Evolutionary conservation across 2,329 filamentous ascomycete species (phyloP).

Genomic region (Coniella vitis): DNA sequence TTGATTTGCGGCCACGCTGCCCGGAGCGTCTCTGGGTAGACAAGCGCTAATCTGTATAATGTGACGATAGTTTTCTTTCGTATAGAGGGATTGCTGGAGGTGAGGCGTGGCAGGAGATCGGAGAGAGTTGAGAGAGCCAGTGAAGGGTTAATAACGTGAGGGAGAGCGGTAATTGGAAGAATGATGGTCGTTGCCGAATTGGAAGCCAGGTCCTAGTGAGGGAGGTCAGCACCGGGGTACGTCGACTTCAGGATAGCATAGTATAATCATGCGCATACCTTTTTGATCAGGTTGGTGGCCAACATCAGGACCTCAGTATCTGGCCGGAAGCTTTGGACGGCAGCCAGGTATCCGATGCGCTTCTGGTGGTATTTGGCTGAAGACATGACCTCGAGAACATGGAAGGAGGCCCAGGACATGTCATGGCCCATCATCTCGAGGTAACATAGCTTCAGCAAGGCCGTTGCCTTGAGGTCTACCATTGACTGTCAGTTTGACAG

Average conservation of each 20-base stretch:
- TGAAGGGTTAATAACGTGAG: conserved; percentile 88
- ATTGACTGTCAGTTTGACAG: not conserved
- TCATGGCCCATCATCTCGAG: conserved; percentile 99
- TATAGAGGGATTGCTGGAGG: conserved; percentile 76
- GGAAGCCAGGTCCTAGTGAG: conserved; percentile 61
- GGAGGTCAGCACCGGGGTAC: not conserved
- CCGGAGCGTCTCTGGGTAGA: conserved; percentile 91
- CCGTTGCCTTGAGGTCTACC: conserved; percentile 88
- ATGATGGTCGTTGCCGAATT: conserved; percentile 70
- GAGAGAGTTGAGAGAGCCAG: conserved; percentile 83
- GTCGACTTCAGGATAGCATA: not conserved
- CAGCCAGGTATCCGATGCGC: conserved; percentile 87
- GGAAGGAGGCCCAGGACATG: conserved; percentile 99
- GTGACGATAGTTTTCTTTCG: conserved; percentile 96
- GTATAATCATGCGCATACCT: conserved; percentile 43
- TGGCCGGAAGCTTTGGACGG: conserved; percentile 89
- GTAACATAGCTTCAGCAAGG: conserved; percentile 91
- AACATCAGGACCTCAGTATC: conserved; percentile 98
- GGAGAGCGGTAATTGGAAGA: conserved; percentile 82
- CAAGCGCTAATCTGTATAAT: conserved; percentile 83
- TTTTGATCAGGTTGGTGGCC: conserved; percentile 93
- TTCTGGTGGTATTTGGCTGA: conserved; percentile 93
- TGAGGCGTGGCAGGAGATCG: conserved; percentile 79
- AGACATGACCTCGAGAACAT: conserved; percentile 98
- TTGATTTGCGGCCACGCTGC: conserved; percentile 97